Evolutionary conservation across 179 eudicot species (phyloP), one percentile per base, ranked within the genome.

Genomic region (Spergularia azorica): DNA sequence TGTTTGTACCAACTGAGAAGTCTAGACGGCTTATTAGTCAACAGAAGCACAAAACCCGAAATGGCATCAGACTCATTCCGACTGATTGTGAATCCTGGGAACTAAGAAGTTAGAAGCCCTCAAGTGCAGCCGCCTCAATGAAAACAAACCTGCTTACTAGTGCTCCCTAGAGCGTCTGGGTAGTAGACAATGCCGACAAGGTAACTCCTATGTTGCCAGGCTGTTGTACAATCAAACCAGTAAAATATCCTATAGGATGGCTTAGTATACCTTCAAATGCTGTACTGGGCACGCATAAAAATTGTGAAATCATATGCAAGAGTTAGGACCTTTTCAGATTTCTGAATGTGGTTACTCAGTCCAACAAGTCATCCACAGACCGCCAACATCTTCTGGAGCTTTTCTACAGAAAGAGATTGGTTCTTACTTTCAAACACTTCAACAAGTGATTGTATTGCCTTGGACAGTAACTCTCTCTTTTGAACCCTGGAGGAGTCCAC

Each of bases 391-490:
- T 81, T 83, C 60, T 81, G 82, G 83, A 94, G 89, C 82, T 85
- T 88, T 69, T 77, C 76, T 20, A 86, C 90, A 64, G 79, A 79
- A 58, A 85, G 69, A 57, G 70, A 79, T 67, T 86, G 89, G 69
- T 90, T 85, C 74, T 83, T 77, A 84, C 82, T 76, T 76, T 87
- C 87, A 73, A 82, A 89, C 46, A 92, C 89, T 71, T 88, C 78
- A 71, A 84, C 73, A 16, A 94, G 86, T 54, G 97, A 88, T 52
- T 62, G 57, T 71, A 90, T 75, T 64, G 97, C 93, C 65, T 74
- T 83, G 62, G 65, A 81, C 76, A 94, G 81, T 51, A 90, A 79
- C 36, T 76, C 84, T 78, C 73, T 86, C 86, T 92, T 94, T 73
- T 84, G 90, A 71, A 77, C 71, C 74, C 65, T 66, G 16, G 77